Evolutionary conservation across 2,329 filamentous ascomycete species (phyloP).

Genomic region (Cladophialophora yegresii): DNA sequence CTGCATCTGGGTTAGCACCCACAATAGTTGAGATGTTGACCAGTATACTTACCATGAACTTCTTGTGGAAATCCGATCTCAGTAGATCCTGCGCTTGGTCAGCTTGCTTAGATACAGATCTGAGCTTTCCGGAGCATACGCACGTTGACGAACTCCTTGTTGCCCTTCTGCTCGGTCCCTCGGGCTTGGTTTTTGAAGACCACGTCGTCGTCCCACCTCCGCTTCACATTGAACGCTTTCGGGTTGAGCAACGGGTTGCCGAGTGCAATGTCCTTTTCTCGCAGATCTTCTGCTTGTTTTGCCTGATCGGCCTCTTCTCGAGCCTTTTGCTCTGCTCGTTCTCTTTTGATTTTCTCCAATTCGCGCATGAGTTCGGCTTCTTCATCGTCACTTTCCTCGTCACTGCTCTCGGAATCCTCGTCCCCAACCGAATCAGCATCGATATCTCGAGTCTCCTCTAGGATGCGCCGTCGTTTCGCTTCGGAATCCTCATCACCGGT

Average conservation of each 20-base stretch:
- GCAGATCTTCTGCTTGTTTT: conserved; percentile 77
- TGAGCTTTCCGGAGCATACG: conserved; percentile 42
- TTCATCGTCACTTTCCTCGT: conserved; percentile 70
- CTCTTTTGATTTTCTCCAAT: conserved; percentile 87
- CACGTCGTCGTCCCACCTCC: conserved; percentile 93
- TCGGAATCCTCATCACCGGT: conserved; percentile 68
- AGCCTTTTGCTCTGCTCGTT: conserved; percentile 78
- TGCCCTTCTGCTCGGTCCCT: conserved; percentile 87
- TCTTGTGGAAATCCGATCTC: conserved; percentile 94
- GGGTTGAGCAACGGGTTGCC: conserved; percentile 89
- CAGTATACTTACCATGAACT: conserved; percentile 74
- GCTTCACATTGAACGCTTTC: conserved; percentile 85
- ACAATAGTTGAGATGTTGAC: not conserved
- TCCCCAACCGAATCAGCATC: conserved; percentile 72
- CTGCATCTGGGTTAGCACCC: conserved; percentile 38
- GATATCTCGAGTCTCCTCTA: conserved; percentile 84
- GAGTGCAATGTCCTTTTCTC: conserved; percentile 83
- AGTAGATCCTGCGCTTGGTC: conserved; percentile 68
- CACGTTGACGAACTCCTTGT: conserved; percentile 95
- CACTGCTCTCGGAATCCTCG: conserved; percentile 58
- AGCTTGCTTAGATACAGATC: conserved; percentile 10
- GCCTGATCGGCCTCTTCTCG: conserved; percentile 78
- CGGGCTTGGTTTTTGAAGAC: conserved; percentile 99
- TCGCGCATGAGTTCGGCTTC: conserved; percentile 90
- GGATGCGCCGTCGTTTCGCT: conserved; percentile 78